Evolutionary conservation across 495 filamentous ascomycete species (phyloP), one percentile per base, ranked within the genome.

Genomic region (Talaromyces stipitatus): DNA sequence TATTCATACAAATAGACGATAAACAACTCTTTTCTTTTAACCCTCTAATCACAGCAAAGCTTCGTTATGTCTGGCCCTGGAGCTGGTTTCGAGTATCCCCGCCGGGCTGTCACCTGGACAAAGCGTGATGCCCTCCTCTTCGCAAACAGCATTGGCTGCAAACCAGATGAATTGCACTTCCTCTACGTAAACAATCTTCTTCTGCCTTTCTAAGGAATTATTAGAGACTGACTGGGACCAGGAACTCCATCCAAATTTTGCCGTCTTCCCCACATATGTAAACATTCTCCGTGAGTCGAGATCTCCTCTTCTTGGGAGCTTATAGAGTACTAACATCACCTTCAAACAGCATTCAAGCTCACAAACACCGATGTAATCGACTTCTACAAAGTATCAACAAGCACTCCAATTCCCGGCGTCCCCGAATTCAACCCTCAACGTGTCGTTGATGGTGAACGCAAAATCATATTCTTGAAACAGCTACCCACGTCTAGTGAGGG

Each of bases 51-150:
- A n/a, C n/a, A n/a, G n/a, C n/a, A n/a, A 16, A 41, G 4, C 14
- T 8, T 48, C 45, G 24, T 18, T 24, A 80, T 78, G 77, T 73
- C 72, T 38, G 74, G 76, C 48, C 87, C 87, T 61, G 89, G 88
- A 63, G 87, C 78, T 64, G 89, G 90, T 60, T 88, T 89, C 72
- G 84, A 92, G 73, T 92, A 86, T 66, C 86, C 87, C 51, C 61
- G 82, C 36, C 67, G 80, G 62, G 79, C 83, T 62, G 89, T 95
- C 4, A 79, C 84, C 61, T 95, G 90, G 91, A 72, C 88, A 61
- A 91, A 94, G 82, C 81, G 91, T 36, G 91, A 96, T 76, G 81
- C 84, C 23, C 76, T 95, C 61, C 82, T 95, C 26, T 95, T 95
- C 67, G 90, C 91, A 32, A 86, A 89, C 71, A 89, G 85, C 71